Evolutionary conservation across 179 eudicot genomes (phyloP).

Genomic region (Sideroxylon spinosum): DNA sequence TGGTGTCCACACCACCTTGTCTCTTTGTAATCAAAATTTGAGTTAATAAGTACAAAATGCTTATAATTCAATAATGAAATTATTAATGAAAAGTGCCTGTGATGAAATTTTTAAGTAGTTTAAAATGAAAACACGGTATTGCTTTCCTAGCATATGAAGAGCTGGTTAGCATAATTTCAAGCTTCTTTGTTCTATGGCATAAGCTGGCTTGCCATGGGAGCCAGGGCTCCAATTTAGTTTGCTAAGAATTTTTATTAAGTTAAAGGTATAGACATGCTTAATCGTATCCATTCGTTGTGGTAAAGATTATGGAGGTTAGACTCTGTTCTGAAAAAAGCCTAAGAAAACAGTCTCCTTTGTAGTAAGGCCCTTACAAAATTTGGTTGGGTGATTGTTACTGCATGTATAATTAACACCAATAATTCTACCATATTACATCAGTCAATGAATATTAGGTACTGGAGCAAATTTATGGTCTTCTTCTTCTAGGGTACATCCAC

Average conservation of each 20-base stretch:
- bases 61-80: too few species aligned
- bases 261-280: background rate
- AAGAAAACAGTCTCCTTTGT: background rate
- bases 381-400: background rate
- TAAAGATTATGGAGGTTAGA: background rate
- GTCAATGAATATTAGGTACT: background rate
- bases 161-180: background rate
- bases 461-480: background rate
- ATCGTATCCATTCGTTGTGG: background rate
- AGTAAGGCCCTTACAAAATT: background rate
- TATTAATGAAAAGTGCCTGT: too few species aligned
- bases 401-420: background rate
- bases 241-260: background rate
- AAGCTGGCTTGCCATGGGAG: background rate
- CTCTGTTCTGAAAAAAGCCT: background rate
- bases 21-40: background rate
- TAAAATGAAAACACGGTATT: background rate
- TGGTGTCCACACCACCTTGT: too few species aligned
- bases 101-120: too few species aligned
- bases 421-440: background rate
- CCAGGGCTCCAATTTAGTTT: background rate
- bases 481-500: too few species aligned
- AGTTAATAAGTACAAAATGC: background rate
- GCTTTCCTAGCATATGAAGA: conserved; percentile 5
- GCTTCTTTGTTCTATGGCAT: conserved; percentile 3